A percentile compares a stretch with the other conserved stretches of the same genome.
These are phyloP conservation scores for Neohortaea acidophila DNA, from an alignment of 495 filamentous ascomycete species.

Conservation along the genomic window DNA sequence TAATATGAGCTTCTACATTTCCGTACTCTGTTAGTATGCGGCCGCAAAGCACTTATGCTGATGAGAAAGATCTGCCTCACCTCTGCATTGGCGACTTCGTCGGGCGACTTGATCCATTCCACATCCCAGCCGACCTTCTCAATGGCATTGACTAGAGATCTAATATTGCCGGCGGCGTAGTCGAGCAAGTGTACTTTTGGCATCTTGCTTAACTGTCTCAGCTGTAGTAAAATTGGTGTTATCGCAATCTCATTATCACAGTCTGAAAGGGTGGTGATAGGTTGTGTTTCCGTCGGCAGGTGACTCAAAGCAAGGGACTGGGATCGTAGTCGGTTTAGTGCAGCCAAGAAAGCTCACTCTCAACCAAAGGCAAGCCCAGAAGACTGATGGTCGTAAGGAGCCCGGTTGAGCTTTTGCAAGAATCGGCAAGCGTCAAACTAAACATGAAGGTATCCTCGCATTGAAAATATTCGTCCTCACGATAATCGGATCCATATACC, in stretches of 20 bases:
- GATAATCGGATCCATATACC: no score
- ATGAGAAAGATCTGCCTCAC: conserved; percentile 31
- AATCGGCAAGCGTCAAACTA: no score
- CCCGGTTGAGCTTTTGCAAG: neutral
- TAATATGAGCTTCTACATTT: conserved; percentile 65
- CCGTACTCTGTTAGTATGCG: conserved; percentile 17
- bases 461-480: no score
- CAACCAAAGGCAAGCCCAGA: no score
- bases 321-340: no score
- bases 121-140: conserved; percentile 85
- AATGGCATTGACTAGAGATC: conserved; percentile 91
- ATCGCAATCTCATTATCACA: no score
- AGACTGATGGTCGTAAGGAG: no score
- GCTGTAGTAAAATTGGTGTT: neutral
- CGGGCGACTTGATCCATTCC: conserved; percentile 76
- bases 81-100: conserved; percentile 70
- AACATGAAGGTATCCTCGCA: no score
- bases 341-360: no score
- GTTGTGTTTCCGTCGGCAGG: no score
- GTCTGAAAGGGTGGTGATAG: neutral
- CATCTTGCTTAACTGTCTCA: conserved; percentile 34
- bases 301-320: no score
- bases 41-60: neutral
- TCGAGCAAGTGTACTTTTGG: conserved; percentile 85
- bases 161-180: conserved; percentile 74